Evolutionary conservation across 2,329 filamentous ascomycete species (phyloP).

Genomic region (Aschersonia sp.): DNA sequence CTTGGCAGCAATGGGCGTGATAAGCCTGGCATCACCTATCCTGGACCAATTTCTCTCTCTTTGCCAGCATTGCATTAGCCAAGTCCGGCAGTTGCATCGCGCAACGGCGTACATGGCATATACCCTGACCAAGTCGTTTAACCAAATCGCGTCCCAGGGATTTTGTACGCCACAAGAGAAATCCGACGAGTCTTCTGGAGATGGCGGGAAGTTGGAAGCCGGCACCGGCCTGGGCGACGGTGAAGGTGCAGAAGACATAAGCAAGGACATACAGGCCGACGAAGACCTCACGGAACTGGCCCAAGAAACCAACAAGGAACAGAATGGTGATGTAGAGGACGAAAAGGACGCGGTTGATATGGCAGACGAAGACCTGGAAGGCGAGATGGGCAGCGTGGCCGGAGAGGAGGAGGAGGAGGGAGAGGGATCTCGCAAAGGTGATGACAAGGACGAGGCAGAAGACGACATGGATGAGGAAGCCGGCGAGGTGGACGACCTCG

Average conservation of each 20-base stretch:
- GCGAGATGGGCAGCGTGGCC: slow-evolving; percentile 56
- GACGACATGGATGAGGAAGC: slow-evolving; percentile 81
- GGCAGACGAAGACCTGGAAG: slow-evolving; percentile 84
- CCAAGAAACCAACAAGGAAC: slow-evolving; percentile 61
- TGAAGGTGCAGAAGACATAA: slow-evolving; percentile 92
- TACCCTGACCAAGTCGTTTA: slow-evolving; percentile 62
- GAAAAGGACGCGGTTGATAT: slow-evolving; percentile 82
- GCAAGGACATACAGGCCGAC: slow-evolving; percentile 87
- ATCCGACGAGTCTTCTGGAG: slow-evolving; percentile 51
- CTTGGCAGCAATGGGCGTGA: slow-evolving; percentile 15
- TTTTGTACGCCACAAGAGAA: slow-evolving; percentile 87
- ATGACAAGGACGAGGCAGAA: slow-evolving; percentile 49
- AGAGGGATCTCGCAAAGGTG: slow-evolving; percentile 43
- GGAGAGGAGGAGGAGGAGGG: slow-evolving; percentile 46
- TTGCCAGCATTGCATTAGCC: slow-evolving; percentile 40
- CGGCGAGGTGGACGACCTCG: slow-evolving; percentile 81
- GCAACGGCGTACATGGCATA: slow-evolving; percentile 61
- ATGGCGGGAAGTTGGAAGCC: slow-evolving; percentile 68
- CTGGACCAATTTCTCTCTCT: slow-evolving; percentile 56
- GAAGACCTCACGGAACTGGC: slow-evolving; percentile 88
- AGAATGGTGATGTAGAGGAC: slow-evolving; percentile 54
- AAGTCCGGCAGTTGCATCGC: slow-evolving; percentile 50
- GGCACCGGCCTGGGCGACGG: slow-evolving; percentile 92
- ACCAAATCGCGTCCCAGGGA: slow-evolving; percentile 65
- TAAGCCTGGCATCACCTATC: slow-evolving; percentile 42